Conservation (phyloP, 75 land plant species). For the Selaginella moellendorffii region DNA sequence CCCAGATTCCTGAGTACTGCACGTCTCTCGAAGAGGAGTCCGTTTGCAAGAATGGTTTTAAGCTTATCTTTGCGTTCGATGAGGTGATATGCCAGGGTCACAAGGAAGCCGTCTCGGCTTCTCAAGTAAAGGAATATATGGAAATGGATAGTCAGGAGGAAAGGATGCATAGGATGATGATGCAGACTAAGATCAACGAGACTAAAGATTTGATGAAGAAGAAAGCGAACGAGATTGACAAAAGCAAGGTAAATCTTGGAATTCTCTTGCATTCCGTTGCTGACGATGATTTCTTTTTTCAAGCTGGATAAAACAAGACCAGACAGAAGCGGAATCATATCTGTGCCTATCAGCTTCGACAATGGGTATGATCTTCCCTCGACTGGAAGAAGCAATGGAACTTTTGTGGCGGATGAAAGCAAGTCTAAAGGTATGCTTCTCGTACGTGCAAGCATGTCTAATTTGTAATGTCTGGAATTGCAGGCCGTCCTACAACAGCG, state of each 20-base stretch:
- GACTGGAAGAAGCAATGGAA: not conserved
- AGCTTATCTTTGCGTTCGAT: constrained; percentile 95
- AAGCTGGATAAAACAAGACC: not conserved
- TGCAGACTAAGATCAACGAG: constrained; percentile 91
- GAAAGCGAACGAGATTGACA: constrained; percentile 98
- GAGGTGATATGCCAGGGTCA: constrained; percentile 89
- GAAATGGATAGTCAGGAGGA: constrained; percentile 99
- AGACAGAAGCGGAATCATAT: not conserved
- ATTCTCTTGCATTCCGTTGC: not conserved
- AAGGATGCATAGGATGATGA: constrained; percentile 65
- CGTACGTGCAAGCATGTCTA: too few relatives aligned
- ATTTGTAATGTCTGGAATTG: too few relatives aligned
- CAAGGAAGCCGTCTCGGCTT: constrained; percentile 83
- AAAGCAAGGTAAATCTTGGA: constrained; percentile 59
- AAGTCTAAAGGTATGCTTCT: too few relatives aligned
- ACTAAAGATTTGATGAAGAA: constrained; percentile 98
- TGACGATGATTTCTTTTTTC: not conserved
- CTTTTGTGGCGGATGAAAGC: not conserved
- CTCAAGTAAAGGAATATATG: constrained; percentile 90
- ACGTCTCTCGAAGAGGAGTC: constrained; percentile 78
- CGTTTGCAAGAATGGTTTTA: constrained; percentile 66
- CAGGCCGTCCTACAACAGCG: constrained; percentile 54
- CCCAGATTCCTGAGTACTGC: constrained; percentile 86
- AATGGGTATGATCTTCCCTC: not conserved
- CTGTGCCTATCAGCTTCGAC: not conserved